phyloP scores from a whole-genome alignment of 352 stramenopile species.

The Globisporangium acanthophoron region DNA sequence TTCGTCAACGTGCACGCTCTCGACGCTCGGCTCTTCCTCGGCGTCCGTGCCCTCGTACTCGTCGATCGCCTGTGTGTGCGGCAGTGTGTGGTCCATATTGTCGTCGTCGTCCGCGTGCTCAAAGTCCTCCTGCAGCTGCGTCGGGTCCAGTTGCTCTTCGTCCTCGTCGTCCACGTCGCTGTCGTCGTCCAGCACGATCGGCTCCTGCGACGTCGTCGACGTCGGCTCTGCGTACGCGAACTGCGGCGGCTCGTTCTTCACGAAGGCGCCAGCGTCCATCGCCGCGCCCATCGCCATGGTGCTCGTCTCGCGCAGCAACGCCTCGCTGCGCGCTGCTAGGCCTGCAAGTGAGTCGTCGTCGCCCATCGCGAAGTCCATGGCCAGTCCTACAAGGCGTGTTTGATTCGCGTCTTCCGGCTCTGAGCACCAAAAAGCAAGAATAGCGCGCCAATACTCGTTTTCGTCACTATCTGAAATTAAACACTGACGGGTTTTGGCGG shows the following conservation, averaged over 20 bases:
- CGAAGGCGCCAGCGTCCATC: background rate
- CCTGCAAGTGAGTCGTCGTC: background rate
- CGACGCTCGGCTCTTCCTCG: conserved; percentile 4
- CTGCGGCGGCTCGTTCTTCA: background rate
- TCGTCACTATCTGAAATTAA: background rate
- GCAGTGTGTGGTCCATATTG: conserved; percentile 1
- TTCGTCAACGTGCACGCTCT: background rate
- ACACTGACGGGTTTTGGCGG: background rate
- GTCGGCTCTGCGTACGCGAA: conserved; percentile 10
- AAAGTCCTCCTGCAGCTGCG: conserved; percentile 1
- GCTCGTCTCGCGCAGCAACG: background rate
- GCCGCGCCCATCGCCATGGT: background rate
- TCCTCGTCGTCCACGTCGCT: conserved; percentile 7
- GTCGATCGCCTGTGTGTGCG: conserved; percentile 10
- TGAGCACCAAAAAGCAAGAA: background rate
- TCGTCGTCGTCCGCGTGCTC: conserved; percentile 22
- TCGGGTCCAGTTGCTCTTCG: background rate
- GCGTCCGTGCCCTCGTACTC: conserved; percentile 9
- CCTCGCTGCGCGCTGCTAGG: background rate
- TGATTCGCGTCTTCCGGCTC: background rate
- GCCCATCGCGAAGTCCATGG: background rate
- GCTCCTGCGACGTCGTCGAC: background rate
- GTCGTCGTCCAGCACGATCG: conserved; percentile 6
- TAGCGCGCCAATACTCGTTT: background rate
- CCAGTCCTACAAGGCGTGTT: background rate